Evolutionary conservation across 768 basidiomycete species (phyloP), one percentile per base, ranked within the genome.

Genomic region (Calocera viscosa): DNA sequence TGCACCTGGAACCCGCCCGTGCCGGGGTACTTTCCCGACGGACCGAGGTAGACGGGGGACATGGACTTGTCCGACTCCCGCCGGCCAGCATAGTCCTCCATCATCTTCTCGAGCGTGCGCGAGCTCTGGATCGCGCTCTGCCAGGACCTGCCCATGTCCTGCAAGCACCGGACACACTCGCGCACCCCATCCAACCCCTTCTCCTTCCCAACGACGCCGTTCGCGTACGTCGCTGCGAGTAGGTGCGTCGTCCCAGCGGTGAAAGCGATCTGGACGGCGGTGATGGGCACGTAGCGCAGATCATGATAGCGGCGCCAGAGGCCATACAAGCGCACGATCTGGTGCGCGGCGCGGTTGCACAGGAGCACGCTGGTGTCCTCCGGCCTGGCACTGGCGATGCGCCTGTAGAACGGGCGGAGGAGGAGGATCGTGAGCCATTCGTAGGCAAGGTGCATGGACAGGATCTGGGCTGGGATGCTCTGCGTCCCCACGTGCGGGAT

Each of bases 401-500:
- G 71, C 2, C 72, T 68, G 69, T 77, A 79, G 70, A 77, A 79
- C 0, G 84, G 84, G 1, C 85, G 79, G 68, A 86, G 83, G 0
- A 87, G 79, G 19, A 87, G 79, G 35, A 87, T 83, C 69, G 82
- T 80, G 19, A 82, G 74, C 82, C 84, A 85, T 79, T 82, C 82
- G 71, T 83, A 84, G 11, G 80, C 76, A 32, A 82, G 75, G 68
- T 86, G 83, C 67, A 85, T 76, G 79, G 82, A 82, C 32, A 86
- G 74, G 30, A 81, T 77, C 67, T 85, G 84, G 5, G 64, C 35
- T 0, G 68, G 64, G 24, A 49, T 49, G 14, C 14, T 16, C 49
- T 49, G 49, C 49, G 49, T 49, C 24, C 49, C 49, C 49, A 49
- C 49, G 22, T 49, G 49, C 49, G 49, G 49, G 24, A 49, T 49